A percentile compares a stretch with the other conserved stretches of the same genome.
Evolutionary conservation across 352 stramenopile species (phyloP).

Genomic region (Nothophytophthora sp.): DNA sequence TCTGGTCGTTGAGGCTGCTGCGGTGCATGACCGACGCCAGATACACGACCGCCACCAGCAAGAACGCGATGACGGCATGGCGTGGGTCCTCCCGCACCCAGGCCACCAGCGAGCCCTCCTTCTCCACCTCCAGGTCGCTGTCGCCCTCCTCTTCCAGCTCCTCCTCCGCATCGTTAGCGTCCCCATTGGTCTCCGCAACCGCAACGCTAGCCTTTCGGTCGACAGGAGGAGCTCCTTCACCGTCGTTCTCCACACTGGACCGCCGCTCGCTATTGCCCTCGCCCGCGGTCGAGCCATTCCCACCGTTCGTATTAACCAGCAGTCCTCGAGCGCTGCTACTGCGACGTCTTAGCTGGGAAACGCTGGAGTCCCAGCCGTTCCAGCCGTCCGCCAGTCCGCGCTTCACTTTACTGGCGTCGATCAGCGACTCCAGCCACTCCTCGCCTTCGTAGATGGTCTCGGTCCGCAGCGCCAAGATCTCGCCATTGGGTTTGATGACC

Average conservation of each 20-base stretch:
- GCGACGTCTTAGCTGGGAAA: conserved; percentile 34
- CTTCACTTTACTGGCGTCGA: conserved; percentile 62
- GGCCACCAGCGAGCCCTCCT: conserved; percentile 65
- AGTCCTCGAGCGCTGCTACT: conserved; percentile 31
- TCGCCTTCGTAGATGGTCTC: conserved; percentile 84
- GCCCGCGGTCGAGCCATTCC: conserved; percentile 19
- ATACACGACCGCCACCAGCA: conserved; percentile 66
- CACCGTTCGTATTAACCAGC: conserved; percentile 8
- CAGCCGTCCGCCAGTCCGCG: conserved; percentile 16
- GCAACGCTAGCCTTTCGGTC: conserved; percentile 5
- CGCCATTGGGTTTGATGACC: conserved; percentile 67
- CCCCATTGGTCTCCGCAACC: conserved; percentile 1
- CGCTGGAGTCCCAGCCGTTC: conserved; percentile 39
- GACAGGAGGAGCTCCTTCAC: not conserved
- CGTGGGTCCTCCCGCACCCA: conserved; percentile 72
- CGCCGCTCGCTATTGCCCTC: conserved; percentile 17
- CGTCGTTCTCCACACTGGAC: conserved; percentile 15
- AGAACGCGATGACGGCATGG: conserved; percentile 57
- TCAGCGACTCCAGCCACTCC: conserved; percentile 81
- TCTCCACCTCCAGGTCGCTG: conserved; percentile 34
- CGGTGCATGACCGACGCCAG: conserved; percentile 44
- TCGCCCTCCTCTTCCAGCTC: conserved; percentile 25
- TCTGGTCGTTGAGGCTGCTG: conserved; percentile 7
- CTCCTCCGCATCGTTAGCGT: conserved; percentile 6
- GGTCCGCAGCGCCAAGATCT: conserved; percentile 67